Conservation (phyloP, 192 early-diverging fungal species). For the Podila verticillata region DNA sequence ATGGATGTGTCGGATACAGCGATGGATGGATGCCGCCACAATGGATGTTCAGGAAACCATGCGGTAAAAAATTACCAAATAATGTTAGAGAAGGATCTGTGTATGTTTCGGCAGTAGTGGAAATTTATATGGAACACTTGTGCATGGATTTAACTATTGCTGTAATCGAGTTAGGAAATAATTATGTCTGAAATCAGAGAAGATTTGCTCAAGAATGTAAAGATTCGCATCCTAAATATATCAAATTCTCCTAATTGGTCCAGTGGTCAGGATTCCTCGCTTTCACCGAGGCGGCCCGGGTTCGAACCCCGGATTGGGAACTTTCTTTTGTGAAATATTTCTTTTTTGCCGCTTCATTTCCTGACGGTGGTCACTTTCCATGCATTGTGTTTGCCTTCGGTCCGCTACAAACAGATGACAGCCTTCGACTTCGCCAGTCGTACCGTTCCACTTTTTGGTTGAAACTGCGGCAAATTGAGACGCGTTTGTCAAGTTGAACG, state of each 20-base stretch:
- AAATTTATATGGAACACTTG: neutral
- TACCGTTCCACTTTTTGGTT: too few species aligned
- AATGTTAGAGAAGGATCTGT: conserved; percentile 3
- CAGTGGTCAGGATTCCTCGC: conserved; percentile 86
- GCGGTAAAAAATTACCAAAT: conserved; percentile 6
- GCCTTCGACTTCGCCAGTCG: too few species aligned
- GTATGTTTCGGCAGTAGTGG: neutral
- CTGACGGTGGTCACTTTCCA: neutral
- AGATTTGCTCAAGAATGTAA: neutral
- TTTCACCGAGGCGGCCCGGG: conserved; percentile 88
- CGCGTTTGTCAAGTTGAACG: too few species aligned
- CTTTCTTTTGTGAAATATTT: conserved; percentile 38
- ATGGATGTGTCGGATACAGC: conserved; percentile 4
- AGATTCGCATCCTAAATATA: neutral
- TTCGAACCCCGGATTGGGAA: conserved; percentile 87
- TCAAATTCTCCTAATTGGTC: conserved; percentile 72
- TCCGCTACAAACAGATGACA: neutral
- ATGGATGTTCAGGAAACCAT: conserved; percentile 15
- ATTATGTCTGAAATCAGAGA: neutral
- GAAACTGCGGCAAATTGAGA: too few species aligned
- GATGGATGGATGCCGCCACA: conserved; percentile 7
- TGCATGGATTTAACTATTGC: neutral
- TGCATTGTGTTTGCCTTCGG: neutral
- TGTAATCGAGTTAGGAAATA: neutral
- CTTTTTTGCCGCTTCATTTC: neutral